Conservation (phyloP, 1,284 basidiomycete species). For the Trichosporon sp. region DNA sequence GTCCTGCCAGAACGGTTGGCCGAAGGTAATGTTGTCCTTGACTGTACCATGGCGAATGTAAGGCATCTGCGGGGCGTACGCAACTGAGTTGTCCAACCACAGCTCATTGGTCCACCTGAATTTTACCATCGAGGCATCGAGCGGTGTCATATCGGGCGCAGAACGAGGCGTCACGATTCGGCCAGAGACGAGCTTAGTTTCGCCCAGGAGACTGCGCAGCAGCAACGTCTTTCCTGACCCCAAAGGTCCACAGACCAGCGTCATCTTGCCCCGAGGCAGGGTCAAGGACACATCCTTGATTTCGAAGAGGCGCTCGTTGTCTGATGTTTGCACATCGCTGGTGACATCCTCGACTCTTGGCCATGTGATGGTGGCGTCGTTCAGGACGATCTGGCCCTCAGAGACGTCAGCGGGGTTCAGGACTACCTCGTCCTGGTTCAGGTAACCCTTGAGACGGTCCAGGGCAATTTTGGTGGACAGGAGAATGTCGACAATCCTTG, state of each 20-base stretch:
- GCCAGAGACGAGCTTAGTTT: slow-evolving; percentile 41
- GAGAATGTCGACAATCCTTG: slow-evolving; percentile 41
- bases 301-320: slow-evolving; percentile 31
- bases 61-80: slow-evolving; percentile 53
- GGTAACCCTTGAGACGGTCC: slow-evolving; percentile 44
- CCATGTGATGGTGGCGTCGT: slow-evolving; percentile 49
- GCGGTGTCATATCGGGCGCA: slow-evolving; percentile 37
- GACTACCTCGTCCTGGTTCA: slow-evolving; percentile 49
- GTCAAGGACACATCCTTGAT: slow-evolving; percentile 41
- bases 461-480: slow-evolving; percentile 47
- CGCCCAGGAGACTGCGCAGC: slow-evolving; percentile 52
- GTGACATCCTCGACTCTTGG: slow-evolving; percentile 31
- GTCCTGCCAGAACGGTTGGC: slow-evolving; percentile 53
- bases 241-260: slow-evolving; percentile 53
- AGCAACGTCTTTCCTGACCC: slow-evolving; percentile 55
- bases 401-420: slow-evolving; percentile 28
- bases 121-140: slow-evolving; percentile 31
- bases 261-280: slow-evolving; percentile 45
- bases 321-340: neutral
- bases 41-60: slow-evolving; percentile 56
- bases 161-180: slow-evolving; percentile 41
- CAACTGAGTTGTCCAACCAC: slow-evolving; percentile 50
- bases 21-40: slow-evolving; percentile 56
- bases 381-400: slow-evolving; percentile 35
- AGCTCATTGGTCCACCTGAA: slow-evolving; percentile 37